phyloP scores from a whole-genome alignment of 176 grass and related monocot species.

The Rhipidocladum racemiflorum region DNA sequence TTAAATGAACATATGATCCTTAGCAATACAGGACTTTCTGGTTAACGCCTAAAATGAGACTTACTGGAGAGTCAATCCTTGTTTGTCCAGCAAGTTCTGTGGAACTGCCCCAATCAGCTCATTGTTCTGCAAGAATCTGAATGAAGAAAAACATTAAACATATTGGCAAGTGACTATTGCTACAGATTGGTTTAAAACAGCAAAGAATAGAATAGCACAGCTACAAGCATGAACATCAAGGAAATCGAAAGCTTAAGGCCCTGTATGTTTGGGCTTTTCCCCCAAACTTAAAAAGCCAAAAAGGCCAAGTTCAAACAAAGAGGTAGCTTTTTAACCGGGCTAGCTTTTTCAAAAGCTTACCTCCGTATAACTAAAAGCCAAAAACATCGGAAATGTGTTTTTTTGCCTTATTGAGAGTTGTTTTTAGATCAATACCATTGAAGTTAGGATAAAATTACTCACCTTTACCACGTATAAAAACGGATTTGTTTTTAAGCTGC shows the following conservation, averaged over 20 bases:
- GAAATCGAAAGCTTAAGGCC: neutral
- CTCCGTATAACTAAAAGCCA: too few species aligned
- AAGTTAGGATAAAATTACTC: too few species aligned
- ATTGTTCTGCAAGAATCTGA: conserved; percentile 81
- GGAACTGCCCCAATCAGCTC: conserved; percentile 63
- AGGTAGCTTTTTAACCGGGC: too few species aligned
- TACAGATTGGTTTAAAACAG: neutral
- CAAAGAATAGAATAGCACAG: neutral
- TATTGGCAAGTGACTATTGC: neutral
- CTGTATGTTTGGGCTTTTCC: too few species aligned
- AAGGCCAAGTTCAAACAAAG: too few species aligned
- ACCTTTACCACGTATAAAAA: too few species aligned
- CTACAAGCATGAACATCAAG: neutral
- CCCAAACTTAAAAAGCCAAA: too few species aligned
- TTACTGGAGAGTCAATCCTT: conserved; percentile 58
- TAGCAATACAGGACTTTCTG: neutral
- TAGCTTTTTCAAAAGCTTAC: too few species aligned
- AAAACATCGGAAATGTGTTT: too few species aligned
- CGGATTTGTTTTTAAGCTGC: too few species aligned
- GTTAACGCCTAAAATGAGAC: neutral
- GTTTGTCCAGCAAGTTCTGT: conserved; percentile 47
- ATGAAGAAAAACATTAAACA: conserved; percentile 26
- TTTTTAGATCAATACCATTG: too few species aligned
- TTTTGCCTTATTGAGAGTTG: too few species aligned
- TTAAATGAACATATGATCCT: neutral